Evolutionary conservation across 805 yeast genomes (phyloP).

Genomic region (Candida nonsorbophila): DNA sequence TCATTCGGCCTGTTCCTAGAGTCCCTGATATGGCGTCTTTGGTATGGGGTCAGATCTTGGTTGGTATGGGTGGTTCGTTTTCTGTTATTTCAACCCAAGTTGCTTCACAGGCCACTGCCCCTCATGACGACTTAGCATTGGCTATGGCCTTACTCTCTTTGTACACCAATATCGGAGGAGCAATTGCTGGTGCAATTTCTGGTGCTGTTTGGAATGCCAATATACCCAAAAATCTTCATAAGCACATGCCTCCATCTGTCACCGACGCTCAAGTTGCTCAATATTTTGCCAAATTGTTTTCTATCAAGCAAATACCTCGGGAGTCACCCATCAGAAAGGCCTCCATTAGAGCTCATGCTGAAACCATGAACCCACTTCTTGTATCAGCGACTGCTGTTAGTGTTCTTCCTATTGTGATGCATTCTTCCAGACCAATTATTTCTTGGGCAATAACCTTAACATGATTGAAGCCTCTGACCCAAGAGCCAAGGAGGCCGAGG

Average conservation of each 20-base stretch:
- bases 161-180: slow-evolving; percentile 30
- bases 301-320: slow-evolving; percentile 17
- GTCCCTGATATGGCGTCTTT: slow-evolving; percentile 21
- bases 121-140: slow-evolving; percentile 36
- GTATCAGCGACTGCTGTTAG: too few species aligned
- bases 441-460: too few species aligned
- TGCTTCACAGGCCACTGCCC: slow-evolving; percentile 37
- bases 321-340: slow-evolving; percentile 23
- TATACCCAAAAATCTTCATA: slow-evolving; percentile 21
- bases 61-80: slow-evolving; percentile 37
- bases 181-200: slow-evolving; percentile 35
- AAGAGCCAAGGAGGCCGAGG: too few species aligned
- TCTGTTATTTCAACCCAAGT: slow-evolving; percentile 30
- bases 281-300: slow-evolving; percentile 16
- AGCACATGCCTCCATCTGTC: slow-evolving; percentile 18
- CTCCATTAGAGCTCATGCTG: slow-evolving; percentile 28
- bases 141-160: slow-evolving; percentile 30
- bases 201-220: slow-evolving; percentile 27
- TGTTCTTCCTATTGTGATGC: too few species aligned
- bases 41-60: slow-evolving; percentile 27
- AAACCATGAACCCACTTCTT: too few species aligned
- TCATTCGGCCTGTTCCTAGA: slow-evolving; percentile 11
- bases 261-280: slow-evolving; percentile 12
- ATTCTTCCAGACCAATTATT: too few species aligned
- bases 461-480: too few species aligned